Conservation (phyloP, 768 basidiomycete species). For the Tulasnella sp. region DNA sequence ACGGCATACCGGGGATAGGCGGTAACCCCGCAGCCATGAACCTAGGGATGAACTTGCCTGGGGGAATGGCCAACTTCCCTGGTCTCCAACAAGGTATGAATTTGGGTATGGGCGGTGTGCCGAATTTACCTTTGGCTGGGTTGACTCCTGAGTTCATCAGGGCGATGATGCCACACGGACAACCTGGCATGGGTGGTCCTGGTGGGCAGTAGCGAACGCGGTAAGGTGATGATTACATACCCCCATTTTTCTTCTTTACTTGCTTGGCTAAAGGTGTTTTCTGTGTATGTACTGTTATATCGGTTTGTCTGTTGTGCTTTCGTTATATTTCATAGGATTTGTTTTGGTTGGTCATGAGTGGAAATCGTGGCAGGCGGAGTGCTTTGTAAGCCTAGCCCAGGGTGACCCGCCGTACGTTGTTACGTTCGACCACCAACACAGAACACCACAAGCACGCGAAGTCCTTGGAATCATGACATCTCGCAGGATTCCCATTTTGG, state of each 20-base stretch:
- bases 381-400: too few species aligned
- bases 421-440: neutral
- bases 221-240: neutral
- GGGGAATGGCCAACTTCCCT: constrained; percentile 3
- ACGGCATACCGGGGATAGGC: neutral
- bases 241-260: neutral
- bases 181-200: neutral
- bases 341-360: neutral
- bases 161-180: neutral
- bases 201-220: neutral
- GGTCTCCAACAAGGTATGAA: neutral
- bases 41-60: neutral
- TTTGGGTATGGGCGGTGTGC: neutral
- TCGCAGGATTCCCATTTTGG: constrained; percentile 36
- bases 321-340: neutral
- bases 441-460: neutral
- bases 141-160: neutral
- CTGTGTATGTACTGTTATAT: neutral
- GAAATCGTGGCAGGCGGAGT: too few species aligned
- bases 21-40: neutral
- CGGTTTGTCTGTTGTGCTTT: neutral
- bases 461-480: neutral
- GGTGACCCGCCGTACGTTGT: neutral
- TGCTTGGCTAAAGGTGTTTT: too few species aligned
- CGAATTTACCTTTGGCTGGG: neutral